Base-by-base conservation (phyloP, 129 eudicot genomes). In the Flaveria sonorensis region DNA sequence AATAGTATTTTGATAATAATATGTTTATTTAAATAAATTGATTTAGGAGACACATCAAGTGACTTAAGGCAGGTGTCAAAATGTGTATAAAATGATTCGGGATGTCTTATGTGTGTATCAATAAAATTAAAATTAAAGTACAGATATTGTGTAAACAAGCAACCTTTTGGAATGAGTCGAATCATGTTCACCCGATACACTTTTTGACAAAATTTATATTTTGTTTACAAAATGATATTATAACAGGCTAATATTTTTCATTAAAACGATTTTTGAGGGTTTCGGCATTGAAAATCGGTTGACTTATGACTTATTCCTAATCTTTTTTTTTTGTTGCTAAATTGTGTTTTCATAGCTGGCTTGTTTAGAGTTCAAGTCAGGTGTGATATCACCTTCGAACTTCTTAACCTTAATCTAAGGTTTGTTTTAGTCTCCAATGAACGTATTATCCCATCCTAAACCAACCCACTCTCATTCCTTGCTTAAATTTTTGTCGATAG, bases 301-400 rank as follows among this genome's bases (percentile, higher is more conserved):
- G 19, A 68, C 28, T 19, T 18, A 1, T n/a, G 32, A 45, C 18
- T 28, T 7, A 0, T 9, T 46, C 13, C 24, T 20, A 8, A 15
- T 47, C 61, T 47, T 47, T 32, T 32, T 5, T 32, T 48, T 50
- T 70, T 20, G 24, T 24, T 18, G 74, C 18, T 4, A 7, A 57
- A 23, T 36, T 77, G 9, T 74, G 65, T 46, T 14, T 30, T 71
- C 84, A n/a, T n/a, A n/a, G n/a, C n/a, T n/a, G n/a, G n/a, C n/a
- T n/a, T n/a, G n/a, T n/a, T n/a, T n/a, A n/a, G n/a, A n/a, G n/a
- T n/a, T n/a, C n/a, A n/a, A n/a, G n/a, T n/a, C n/a, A n/a, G n/a
- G n/a, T n/a, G n/a, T n/a, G n/a, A n/a, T n/a, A n/a, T n/a, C n/a
- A n/a, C n/a, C n/a, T n/a, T n/a, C 40, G 36, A 30, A 30, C 36